Conservation (phyloP, 345 rosid species). For the Gossypium raimondii region DNA sequence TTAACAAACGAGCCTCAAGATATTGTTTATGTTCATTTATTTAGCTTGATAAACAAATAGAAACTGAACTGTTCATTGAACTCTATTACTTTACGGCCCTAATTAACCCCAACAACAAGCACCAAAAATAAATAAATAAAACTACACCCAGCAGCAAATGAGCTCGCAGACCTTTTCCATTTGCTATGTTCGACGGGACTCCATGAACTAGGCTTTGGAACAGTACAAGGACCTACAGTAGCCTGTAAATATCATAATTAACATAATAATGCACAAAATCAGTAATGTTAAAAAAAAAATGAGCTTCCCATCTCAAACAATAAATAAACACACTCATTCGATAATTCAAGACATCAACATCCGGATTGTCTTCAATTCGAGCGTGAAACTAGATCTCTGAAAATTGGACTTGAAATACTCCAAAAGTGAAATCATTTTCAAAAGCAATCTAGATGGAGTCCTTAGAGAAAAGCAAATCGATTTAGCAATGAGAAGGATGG, state of each 20-base stretch:
- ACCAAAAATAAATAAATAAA: not conserved
- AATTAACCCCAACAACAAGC: not conserved
- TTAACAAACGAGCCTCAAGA: no score
- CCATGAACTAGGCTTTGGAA: conserved; percentile 90
- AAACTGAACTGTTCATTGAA: no score
- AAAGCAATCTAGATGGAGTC: not conserved
- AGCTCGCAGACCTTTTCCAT: conserved; percentile 67
- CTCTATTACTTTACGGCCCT: no score
- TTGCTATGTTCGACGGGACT: conserved; percentile 92
- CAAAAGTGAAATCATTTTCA: not conserved
- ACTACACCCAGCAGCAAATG: not conserved
- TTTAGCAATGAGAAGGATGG: conserved; percentile 11
- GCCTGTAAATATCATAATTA: conserved; percentile 59
- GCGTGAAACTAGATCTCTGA: conserved; percentile 27
- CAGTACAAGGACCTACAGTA: conserved; percentile 81
- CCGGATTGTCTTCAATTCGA: not conserved
- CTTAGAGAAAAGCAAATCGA: not conserved
- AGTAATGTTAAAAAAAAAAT: not conserved
- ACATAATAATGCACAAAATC: conserved; percentile 14
- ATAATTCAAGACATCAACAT: conserved; percentile 11
- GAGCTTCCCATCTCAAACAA: conserved; percentile 19
- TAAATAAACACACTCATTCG: not conserved
- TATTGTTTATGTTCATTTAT: no score
- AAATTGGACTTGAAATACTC: conserved; percentile 6
- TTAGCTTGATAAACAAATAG: no score